These are phyloP conservation scores for Aureobasidium zeae DNA, from an alignment of 2,329 filamentous ascomycete species.

Conservation along the genomic window DNA sequence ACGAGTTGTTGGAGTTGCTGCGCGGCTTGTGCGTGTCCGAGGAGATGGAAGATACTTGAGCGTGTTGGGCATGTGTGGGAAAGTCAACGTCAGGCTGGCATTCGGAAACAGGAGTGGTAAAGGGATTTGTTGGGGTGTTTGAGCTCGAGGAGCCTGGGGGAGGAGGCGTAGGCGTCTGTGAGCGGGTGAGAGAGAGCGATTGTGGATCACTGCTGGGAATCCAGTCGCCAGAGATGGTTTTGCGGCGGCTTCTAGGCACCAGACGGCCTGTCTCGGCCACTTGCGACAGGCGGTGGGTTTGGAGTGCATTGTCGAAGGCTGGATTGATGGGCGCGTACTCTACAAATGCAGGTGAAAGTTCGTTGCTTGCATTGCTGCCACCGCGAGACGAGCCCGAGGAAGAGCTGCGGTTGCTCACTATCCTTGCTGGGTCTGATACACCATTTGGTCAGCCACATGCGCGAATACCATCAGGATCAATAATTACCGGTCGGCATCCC, in stretches of 20 bases:
- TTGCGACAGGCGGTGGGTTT: conserved; percentile 41
- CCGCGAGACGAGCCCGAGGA: conserved; percentile 20
- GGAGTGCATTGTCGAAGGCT: conserved; percentile 31
- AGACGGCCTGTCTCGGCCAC: conserved; percentile 44
- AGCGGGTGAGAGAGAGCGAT: conserved; percentile 8
- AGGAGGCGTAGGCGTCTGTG: conserved; percentile 5
- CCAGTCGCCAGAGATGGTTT: conserved; percentile 32
- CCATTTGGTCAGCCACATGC: conserved; percentile 1
- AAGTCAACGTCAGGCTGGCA: conserved; percentile 6
- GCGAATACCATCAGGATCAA: not conserved
- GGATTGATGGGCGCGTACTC: conserved; percentile 17
- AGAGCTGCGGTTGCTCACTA: conserved; percentile 11
- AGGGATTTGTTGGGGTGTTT: conserved; percentile 1
- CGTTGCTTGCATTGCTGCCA: conserved; percentile 20
- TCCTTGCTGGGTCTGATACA: conserved; percentile 8
- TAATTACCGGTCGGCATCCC: conserved; percentile 6
- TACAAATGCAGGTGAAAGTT: conserved; percentile 7
- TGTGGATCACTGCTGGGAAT: conserved; percentile 20
- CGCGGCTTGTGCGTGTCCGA: not conserved
- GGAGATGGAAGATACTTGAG: not conserved
- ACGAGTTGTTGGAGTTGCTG: conserved; percentile 6
- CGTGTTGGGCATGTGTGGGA: not conserved
- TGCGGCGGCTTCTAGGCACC: conserved; percentile 32
- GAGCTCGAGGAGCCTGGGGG: conserved; percentile 9
- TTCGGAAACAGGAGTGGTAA: conserved; percentile 11